Percentiles rank a stretch among this genome's conserved stretches.
These are phyloP conservation scores for Saccharomyces paradoxus DNA, from an alignment of 805 yeast genomes.

Conservation along the genomic window DNA sequence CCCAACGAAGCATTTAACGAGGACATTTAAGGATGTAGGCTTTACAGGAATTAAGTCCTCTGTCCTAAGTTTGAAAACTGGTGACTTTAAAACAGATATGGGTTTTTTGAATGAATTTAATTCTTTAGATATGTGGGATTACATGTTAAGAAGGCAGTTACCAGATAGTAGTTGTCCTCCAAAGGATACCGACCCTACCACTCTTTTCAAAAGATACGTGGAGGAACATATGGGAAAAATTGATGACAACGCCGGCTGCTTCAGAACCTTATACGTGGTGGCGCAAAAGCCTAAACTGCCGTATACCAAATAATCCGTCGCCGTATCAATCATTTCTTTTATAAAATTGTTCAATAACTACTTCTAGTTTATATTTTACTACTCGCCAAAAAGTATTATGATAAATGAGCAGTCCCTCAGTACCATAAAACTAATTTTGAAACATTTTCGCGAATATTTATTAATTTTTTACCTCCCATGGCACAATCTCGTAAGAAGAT, in stretches of 20 bases:
- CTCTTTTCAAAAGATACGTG: constrained; percentile 19
- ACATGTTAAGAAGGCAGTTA: constrained; percentile 12
- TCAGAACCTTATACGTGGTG: constrained; percentile 18
- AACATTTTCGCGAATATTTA: neutral
- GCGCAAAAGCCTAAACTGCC: constrained; percentile 23
- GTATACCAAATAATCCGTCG: neutral
- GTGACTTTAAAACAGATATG: constrained; percentile 24
- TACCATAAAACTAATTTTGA: neutral
- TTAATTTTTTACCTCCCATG: neutral
- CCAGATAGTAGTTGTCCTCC: constrained; percentile 10
- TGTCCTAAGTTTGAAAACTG: constrained; percentile 20
- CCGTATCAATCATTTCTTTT: neutral
- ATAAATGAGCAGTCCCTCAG: neutral
- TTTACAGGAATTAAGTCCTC: constrained; percentile 24
- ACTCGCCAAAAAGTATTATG: neutral
- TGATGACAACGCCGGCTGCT: constrained; percentile 23
- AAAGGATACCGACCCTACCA: constrained; percentile 14
- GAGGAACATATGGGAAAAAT: constrained; percentile 23
- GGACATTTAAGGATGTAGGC: constrained; percentile 22
- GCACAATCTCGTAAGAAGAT: neutral
- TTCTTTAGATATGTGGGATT: constrained; percentile 15
- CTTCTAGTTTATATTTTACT: neutral
- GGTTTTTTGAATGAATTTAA: constrained; percentile 25
- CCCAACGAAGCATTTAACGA: constrained; percentile 23
- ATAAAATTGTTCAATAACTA: neutral